A percentile compares a stretch with the other conserved stretches of the same genome.
These are phyloP conservation scores for Solanum paucissectum DNA, from an alignment of 257 asterid species.

Conservation along the genomic window DNA sequence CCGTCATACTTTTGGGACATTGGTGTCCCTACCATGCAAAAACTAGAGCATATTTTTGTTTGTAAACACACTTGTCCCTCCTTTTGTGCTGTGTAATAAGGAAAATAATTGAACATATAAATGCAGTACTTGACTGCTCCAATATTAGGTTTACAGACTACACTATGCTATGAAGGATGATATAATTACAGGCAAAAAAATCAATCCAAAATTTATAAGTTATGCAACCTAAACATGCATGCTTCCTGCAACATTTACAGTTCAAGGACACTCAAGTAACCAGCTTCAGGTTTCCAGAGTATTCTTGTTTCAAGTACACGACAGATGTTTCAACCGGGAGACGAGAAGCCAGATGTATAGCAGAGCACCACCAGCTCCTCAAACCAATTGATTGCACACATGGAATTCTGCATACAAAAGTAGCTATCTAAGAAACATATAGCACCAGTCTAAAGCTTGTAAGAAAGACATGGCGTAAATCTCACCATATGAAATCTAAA, in stretches of 20 bases:
- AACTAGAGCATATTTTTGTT: too few species aligned
- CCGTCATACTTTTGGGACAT: too few species aligned
- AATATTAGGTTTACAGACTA: neutral
- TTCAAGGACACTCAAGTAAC: neutral
- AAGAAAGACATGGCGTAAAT: neutral
- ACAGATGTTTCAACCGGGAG: neutral
- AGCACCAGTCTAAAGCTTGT: neutral
- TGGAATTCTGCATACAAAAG: neutral
- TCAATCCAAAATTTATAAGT: slow-evolving; percentile 1
- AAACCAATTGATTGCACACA: neutral
- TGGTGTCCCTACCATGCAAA: too few species aligned
- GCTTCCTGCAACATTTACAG: neutral
- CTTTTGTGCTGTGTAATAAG: neutral
- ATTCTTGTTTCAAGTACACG: neutral
- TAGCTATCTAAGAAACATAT: neutral
- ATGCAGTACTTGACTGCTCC: neutral
- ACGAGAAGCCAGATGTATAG: neutral
- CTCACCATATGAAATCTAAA: slow-evolving; percentile 32
- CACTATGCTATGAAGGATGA: neutral
- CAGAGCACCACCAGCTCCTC: neutral
- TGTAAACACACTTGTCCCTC: neutral
- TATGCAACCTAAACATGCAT: neutral
- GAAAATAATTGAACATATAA: neutral
- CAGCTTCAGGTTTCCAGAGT: neutral
- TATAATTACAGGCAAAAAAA: neutral